Base-by-base conservation (phyloP, 176 grass and related monocot species). In the Cenchrus fungigraminus region DNA sequence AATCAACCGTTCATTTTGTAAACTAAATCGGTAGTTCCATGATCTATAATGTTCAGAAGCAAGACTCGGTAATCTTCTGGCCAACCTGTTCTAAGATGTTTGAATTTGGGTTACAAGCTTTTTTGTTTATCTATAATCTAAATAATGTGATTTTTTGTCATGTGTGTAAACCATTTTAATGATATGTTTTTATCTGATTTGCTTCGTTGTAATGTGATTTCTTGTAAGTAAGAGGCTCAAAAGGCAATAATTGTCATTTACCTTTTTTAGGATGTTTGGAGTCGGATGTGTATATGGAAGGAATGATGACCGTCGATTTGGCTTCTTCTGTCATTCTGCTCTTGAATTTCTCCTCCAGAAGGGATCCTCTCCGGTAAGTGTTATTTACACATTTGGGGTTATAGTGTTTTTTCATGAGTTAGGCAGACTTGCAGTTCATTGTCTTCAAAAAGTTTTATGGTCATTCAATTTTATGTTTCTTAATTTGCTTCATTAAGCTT, bases 261-360 rank as follows among this genome's bases (percentile, higher is more conserved):
- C 16, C 0, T 3, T 60, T 40, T 44, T 77, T 73, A 97, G 95
- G 68, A 94, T 97, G 90, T 97, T 97, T 92, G 73, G 50, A 32
- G 88, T 88, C 0, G 92, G 92, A 80, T 92, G 84, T 66, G 82
- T 97, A 78, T 94, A 97, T 82, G 95, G 95, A 84, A 91, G 86
- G 79, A 90, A 91, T 44, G 90, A 94, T 86, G 90, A 73, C 43
- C 74, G 71, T 47, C 89, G 92, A 79, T 97, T 97, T 85, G 88
- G 88, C 29, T 94, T 94, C 69, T 97, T 97, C 81, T 94, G 92
- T 84, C 95, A 89, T 83, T 85, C 95, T 81, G 95, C 95, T 89
- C 84, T 97, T n/a, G 95, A 97, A 78, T 94, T 94, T 85, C 90
- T 97, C 65, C 82, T 91, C 49, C 95, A 92, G 63, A 92, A 70